Conservation (phyloP, 2,329 filamentous ascomycete species). For the Fusarium duplospermum region DNA sequence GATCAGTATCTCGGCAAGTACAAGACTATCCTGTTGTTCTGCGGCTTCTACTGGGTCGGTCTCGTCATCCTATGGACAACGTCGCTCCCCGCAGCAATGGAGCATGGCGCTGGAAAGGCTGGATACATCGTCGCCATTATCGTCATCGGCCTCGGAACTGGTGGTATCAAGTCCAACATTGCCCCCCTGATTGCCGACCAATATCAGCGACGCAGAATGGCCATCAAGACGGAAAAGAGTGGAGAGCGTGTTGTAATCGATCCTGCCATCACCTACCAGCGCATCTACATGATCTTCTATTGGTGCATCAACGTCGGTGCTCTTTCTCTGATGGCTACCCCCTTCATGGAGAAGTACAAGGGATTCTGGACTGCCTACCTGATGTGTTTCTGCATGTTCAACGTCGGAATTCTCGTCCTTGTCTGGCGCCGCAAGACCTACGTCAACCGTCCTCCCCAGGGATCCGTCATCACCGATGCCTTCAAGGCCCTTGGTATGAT, state of each 20-base stretch:
- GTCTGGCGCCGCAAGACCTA: conserved; percentile 59
- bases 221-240: conserved; percentile 58
- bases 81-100: conserved; percentile 53
- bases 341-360: conserved; percentile 74
- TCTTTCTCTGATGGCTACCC: conserved; percentile 73
- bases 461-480: conserved; percentile 73
- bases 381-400: conserved; percentile 71
- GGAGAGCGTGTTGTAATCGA: conserved; percentile 75
- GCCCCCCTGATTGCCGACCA: conserved; percentile 72
- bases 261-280: conserved; percentile 72
- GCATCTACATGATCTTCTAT: conserved; percentile 82
- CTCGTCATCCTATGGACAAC: conserved; percentile 66
- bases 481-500: conserved; percentile 63
- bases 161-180: conserved; percentile 76
- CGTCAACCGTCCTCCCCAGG: conserved; percentile 66
- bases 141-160: conserved; percentile 74
- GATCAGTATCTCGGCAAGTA: conserved; percentile 70
- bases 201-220: conserved; percentile 66
- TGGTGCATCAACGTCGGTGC: conserved; percentile 80
- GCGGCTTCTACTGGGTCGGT: conserved; percentile 67
- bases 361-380: conserved; percentile 76
- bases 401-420: conserved; percentile 66
- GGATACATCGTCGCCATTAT: conserved; percentile 68
- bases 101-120: conserved; percentile 56
- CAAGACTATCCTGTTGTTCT: conserved; percentile 70